Evolutionary conservation across 352 stramenopile species (phyloP).

Genomic region (Ophiocytium majus): DNA sequence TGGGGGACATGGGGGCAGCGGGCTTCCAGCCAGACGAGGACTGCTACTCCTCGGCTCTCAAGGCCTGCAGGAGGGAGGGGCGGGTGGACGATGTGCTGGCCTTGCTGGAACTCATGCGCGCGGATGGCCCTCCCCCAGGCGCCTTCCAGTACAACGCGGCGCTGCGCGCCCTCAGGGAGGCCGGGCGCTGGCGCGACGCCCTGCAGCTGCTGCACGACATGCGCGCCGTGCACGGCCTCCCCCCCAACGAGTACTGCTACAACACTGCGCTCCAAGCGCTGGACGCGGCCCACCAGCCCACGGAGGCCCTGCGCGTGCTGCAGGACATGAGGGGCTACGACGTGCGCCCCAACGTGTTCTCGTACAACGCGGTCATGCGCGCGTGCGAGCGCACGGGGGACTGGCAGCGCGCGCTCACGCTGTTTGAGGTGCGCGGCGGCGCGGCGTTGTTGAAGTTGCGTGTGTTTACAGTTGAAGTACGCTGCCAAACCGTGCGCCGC

Average conservation of each 20-base stretch:
- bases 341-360: conserved; percentile 41
- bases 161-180: conserved; percentile 26
- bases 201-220: conserved; percentile 44
- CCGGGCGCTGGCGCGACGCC: conserved; percentile 37
- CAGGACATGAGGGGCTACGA: conserved; percentile 29
- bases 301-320: conserved; percentile 8
- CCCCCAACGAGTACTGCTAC: conserved; percentile 42
- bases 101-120: conserved; percentile 38
- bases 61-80: conserved; percentile 20
- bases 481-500: too few species aligned
- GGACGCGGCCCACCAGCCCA: conserved; percentile 16
- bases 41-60: conserved; percentile 25
- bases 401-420: conserved; percentile 35
- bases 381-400: conserved; percentile 36
- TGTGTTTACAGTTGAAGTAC: too few species aligned
- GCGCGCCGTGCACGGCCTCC: conserved; percentile 21
- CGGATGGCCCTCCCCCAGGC: conserved; percentile 14
- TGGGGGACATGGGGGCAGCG: conserved; percentile 30
- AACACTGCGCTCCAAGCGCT: conserved; percentile 48
- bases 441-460: too few species aligned
- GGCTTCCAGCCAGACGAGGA: conserved; percentile 27
- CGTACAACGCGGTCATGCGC: conserved; percentile 41
- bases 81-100: conserved; percentile 26
- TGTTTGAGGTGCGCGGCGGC: conserved; percentile 29
- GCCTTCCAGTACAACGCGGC: conserved; percentile 39